Conservation (phyloP, 1,284 basidiomycete genomes). For the Anthracocystis setariae region DNA sequence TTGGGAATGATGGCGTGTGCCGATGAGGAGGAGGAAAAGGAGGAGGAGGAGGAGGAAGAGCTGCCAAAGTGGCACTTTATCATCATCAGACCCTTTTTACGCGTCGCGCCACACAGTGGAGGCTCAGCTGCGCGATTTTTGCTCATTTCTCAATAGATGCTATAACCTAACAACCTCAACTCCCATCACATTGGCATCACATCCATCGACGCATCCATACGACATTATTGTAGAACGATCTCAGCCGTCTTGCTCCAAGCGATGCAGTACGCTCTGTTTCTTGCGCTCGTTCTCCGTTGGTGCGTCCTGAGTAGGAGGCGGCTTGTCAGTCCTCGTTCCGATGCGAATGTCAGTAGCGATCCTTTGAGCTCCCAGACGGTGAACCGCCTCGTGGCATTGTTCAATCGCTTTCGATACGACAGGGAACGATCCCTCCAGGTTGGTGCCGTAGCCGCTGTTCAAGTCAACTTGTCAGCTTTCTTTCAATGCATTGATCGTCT, state of each 20-base stretch:
- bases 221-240: no score
- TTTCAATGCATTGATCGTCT: no score
- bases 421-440: conserved; percentile 62
- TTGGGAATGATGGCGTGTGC: conserved; percentile 1
- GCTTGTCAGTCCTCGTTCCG: conserved; percentile 63
- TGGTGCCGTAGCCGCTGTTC: conserved; percentile 65
- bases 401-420: conserved; percentile 60
- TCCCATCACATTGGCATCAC: not conserved
- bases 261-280: conserved; percentile 61
- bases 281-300: conserved; percentile 64
- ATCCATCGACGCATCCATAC: no score
- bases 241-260: conserved; percentile 25
- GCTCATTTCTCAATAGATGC: not conserved
- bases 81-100: conserved; percentile 31
- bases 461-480: conserved; percentile 2
- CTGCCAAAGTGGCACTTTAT: conserved; percentile 34
- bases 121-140: not conserved
- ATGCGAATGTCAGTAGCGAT: conserved; percentile 67
- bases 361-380: conserved; percentile 61
- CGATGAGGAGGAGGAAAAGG: conserved; percentile 1
- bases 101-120: conserved; percentile 33
- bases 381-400: conserved; percentile 64
- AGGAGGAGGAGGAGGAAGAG: not conserved
- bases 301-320: conserved; percentile 31
- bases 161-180: not conserved